phyloP scores from a whole-genome alignment of 371 early-diverging fungal genomes.

The Chytridium lagenaria region DNA sequence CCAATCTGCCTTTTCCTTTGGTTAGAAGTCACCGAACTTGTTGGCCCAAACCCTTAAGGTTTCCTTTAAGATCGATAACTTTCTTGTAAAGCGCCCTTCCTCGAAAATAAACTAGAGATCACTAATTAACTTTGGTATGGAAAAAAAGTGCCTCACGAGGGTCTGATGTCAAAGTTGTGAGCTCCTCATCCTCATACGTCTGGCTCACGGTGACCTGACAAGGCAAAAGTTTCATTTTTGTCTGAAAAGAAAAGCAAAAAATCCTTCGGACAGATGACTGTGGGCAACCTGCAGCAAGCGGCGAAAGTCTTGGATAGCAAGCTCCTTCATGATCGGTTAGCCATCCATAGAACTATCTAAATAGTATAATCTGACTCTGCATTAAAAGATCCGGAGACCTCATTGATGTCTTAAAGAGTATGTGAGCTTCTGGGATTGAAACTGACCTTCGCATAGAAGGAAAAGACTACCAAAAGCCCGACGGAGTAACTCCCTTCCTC shows the following conservation, averaged over 20 bases:
- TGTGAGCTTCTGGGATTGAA: not conserved
- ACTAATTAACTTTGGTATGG: too few relatives aligned
- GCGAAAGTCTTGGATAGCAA: conserved; percentile 1
- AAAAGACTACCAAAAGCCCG: conserved; percentile 25
- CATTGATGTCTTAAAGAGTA: not conserved
- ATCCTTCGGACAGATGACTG: not conserved
- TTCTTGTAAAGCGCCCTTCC: not conserved
- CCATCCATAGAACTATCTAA: too few relatives aligned
- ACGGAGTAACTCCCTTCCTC: conserved; percentile 4
- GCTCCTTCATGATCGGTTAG: conserved; percentile 6
- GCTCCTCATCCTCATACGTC: not conserved
- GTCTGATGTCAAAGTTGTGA: too few relatives aligned
- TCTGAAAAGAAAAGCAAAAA: not conserved
- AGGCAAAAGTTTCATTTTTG: not conserved
- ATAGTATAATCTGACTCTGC: not conserved
- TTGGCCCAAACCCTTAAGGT: not conserved
- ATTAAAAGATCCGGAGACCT: not conserved
- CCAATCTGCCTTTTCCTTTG: not conserved
- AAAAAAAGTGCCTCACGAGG: too few relatives aligned
- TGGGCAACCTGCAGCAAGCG: not conserved
- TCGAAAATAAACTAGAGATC: not conserved
- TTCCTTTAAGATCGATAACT: not conserved
- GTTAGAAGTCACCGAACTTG: too few relatives aligned
- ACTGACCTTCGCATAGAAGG: conserved; percentile 13
- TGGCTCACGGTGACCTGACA: not conserved